Conservation (phyloP, 1,139 yeast genomes). For the Debaryomyces udenii region DNA sequence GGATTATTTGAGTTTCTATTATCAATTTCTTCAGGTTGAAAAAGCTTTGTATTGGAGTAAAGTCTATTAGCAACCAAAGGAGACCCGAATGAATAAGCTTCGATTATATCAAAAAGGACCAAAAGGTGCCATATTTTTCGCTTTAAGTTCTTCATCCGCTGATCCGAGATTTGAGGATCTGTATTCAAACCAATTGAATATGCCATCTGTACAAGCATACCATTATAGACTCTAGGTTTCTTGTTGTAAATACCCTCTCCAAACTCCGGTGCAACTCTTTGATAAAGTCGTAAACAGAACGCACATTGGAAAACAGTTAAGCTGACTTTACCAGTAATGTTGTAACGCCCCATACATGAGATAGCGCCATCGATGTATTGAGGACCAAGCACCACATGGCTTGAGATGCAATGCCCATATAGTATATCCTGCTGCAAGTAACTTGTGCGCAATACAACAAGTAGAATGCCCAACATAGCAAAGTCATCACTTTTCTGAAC, state of each 20-base stretch:
- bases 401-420: too few species aligned
- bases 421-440: conserved; percentile 34
- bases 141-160: conserved; percentile 10
- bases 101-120: conserved; percentile 4
- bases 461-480: too few species aligned
- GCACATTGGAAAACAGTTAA: too few species aligned
- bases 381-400: too few species aligned
- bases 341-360: too few species aligned
- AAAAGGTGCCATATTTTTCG: conserved; percentile 12
- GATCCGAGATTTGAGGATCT: conserved; percentile 22
- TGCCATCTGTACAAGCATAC: conserved; percentile 34
- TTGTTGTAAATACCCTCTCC: neutral
- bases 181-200: conserved; percentile 36
- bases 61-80: neutral
- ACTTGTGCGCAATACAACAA: conserved; percentile 32
- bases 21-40: too few species aligned
- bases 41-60: too few species aligned
- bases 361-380: neutral
- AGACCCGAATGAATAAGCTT: conserved; percentile 2
- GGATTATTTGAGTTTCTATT: conserved; percentile 1
- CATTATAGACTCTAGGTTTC: conserved; percentile 18
- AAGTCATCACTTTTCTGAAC: conserved; percentile 24
- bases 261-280: too few species aligned
- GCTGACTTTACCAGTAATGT: too few species aligned
- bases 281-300: too few species aligned